Evolutionary conservation across 805 yeast species (phyloP).

Genomic region (Pichia occidentalis): DNA sequence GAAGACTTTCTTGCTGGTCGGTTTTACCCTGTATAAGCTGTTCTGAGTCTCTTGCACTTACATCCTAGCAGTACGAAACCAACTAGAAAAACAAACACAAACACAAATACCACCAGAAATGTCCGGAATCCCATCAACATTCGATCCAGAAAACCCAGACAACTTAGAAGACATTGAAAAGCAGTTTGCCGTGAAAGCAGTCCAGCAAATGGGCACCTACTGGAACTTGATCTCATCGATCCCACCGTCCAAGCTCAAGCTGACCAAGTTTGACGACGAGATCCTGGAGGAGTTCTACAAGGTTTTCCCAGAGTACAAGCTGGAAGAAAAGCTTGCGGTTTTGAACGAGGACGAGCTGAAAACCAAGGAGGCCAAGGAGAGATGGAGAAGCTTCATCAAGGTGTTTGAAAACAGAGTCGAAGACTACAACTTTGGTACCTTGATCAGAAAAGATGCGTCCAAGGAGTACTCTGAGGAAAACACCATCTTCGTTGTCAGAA

Average conservation of each 20-base stretch:
- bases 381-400: conserved; percentile 86
- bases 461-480: conserved; percentile 77
- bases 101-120: not conserved
- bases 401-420: conserved; percentile 73
- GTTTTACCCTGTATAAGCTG: too few species aligned
- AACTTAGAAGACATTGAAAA: conserved; percentile 93
- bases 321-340: conserved; percentile 46
- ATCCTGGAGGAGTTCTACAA: conserved; percentile 53
- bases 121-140: conserved; percentile 17
- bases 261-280: conserved; percentile 67
- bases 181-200: conserved; percentile 98
- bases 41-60: too few species aligned
- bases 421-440: conserved; percentile 93
- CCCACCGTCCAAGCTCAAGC: conserved; percentile 71
- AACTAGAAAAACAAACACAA: not conserved
- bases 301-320: conserved; percentile 84
- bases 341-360: conserved; percentile 80
- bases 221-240: conserved; percentile 72
- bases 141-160: conserved; percentile 78
- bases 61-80: too few species aligned
- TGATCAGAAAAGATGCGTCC: conserved; percentile 65
- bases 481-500: conserved; percentile 85
- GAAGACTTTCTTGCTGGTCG: too few species aligned
- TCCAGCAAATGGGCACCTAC: conserved; percentile 89
- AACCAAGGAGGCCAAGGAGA: conserved; percentile 67